These are phyloP conservation scores for Castanea crenata DNA, from an alignment of 306 rosid genomes.

Conservation along the genomic window DNA sequence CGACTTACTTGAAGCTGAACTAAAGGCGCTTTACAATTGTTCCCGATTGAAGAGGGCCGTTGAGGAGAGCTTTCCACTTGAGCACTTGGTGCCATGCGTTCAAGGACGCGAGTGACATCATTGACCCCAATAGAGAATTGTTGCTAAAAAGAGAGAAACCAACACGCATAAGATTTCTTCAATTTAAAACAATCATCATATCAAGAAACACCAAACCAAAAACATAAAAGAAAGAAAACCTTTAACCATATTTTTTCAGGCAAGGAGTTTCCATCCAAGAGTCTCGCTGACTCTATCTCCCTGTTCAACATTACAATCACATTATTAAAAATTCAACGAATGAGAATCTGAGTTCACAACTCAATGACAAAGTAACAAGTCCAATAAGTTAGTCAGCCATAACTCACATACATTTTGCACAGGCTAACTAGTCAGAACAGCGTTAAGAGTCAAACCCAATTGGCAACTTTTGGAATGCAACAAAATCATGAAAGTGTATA, in stretches of 20 bases:
- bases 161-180: conserved; percentile 6
- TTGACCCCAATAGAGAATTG: conserved; percentile 81
- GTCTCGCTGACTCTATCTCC: conserved; percentile 50
- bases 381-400: not conserved
- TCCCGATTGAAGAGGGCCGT: conserved; percentile 11
- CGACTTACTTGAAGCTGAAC: conserved; percentile 58
- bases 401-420: not conserved
- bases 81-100: conserved; percentile 63
- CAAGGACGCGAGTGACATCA: conserved; percentile 77
- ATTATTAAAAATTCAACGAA: not conserved
- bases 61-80: conserved; percentile 24
- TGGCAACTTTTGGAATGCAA: not conserved
- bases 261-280: conserved; percentile 41
- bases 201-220: not conserved
- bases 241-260: conserved; percentile 84
- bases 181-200: not conserved
- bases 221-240: conserved; percentile 34
- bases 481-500: not conserved
- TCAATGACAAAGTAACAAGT: not conserved
- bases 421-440: not conserved
- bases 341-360: not conserved
- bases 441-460: not conserved
- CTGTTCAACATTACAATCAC: conserved; percentile 25
- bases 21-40: conserved; percentile 30
- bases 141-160: conserved; percentile 40